Evolutionary conservation across 2,329 filamentous ascomycete species (phyloP).

Genomic region (Ascochyta rabiei): DNA sequence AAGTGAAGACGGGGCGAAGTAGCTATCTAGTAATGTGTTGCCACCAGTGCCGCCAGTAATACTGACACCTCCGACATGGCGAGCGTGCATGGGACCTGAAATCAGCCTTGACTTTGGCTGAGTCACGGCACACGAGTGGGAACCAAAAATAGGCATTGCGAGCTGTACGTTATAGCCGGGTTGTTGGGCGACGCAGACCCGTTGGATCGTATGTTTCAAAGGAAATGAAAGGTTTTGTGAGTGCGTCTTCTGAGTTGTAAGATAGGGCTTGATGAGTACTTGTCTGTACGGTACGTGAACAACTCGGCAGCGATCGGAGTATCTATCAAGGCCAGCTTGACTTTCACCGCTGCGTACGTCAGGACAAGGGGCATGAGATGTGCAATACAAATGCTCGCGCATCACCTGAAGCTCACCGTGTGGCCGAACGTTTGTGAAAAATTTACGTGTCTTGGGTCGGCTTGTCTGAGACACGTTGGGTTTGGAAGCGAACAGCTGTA

Average conservation of each 20-base stretch:
- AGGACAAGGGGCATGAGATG: constrained; percentile 22
- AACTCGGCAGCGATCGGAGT: constrained; percentile 6
- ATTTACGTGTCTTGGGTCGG: constrained; percentile 14
- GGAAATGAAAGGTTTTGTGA: background rate
- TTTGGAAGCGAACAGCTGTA: constrained; percentile 29
- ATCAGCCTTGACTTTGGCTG: constrained; percentile 35
- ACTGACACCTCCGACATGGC: constrained; percentile 41
- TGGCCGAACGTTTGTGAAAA: constrained; percentile 27
- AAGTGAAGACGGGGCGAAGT: constrained; percentile 24
- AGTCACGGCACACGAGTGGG: constrained; percentile 21
- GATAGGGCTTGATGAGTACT: background rate
- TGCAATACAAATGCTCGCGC: constrained; percentile 12
- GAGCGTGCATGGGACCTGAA: constrained; percentile 41
- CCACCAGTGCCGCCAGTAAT: constrained; percentile 27
- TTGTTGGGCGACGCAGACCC: background rate
- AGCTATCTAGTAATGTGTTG: constrained; percentile 25
- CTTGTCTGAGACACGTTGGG: constrained; percentile 31
- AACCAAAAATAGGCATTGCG: constrained; percentile 13
- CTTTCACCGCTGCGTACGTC: constrained; percentile 19
- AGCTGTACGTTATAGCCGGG: background rate
- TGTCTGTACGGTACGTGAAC: background rate
- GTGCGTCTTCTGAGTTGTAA: too few relatives aligned
- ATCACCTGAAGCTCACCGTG: constrained; percentile 25
- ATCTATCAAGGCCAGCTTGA: constrained; percentile 17
- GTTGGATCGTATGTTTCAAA: constrained; percentile 23